phyloP scores from a whole-genome alignment of 1,284 basidiomycete genomes.

The Sporisorium reilianum region DNA sequence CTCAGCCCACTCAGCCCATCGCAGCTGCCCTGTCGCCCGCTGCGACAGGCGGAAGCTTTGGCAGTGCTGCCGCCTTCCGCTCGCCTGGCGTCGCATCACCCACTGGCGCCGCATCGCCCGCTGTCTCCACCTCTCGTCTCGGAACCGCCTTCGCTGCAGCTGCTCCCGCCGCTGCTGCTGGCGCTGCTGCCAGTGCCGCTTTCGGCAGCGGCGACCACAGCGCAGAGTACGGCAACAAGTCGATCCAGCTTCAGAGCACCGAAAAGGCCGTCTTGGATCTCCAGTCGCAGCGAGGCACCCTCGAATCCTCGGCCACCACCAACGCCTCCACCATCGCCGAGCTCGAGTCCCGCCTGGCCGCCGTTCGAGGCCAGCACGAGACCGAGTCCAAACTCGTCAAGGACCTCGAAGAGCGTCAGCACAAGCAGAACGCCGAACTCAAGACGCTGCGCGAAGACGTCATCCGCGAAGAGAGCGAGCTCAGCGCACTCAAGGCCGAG shows the following conservation, averaged over 20 bases:
- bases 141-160: conserved; percentile 36
- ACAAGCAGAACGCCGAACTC: conserved; percentile 81
- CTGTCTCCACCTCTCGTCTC: conserved; percentile 36
- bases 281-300: conserved; percentile 42
- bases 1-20: conserved; percentile 24
- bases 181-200: conserved; percentile 23
- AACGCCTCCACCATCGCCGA: conserved; percentile 56
- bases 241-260: conserved; percentile 56
- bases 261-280: conserved; percentile 57
- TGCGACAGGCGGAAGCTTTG: conserved; percentile 50
- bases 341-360: conserved; percentile 63
- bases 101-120: conserved; percentile 24
- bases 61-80: conserved; percentile 31
- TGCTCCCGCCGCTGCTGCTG: conserved; percentile 20
- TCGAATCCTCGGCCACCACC: conserved; percentile 49
- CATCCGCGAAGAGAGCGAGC: conserved; percentile 90
- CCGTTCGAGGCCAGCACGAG: conserved; percentile 80
- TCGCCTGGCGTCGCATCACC: conserved; percentile 39
- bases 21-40: conserved; percentile 51
- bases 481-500: conserved; percentile 88
- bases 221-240: conserved; percentile 58
- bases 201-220: conserved; percentile 37
- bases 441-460: conserved; percentile 81
- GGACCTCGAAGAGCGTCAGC: conserved; percentile 79
- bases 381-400: conserved; percentile 82